Percentiles rank a stretch among this genome's conserved stretches.
Evolutionary conservation across 2,329 filamentous ascomycete species (phyloP).

Genomic region (Claviceps digitariae): DNA sequence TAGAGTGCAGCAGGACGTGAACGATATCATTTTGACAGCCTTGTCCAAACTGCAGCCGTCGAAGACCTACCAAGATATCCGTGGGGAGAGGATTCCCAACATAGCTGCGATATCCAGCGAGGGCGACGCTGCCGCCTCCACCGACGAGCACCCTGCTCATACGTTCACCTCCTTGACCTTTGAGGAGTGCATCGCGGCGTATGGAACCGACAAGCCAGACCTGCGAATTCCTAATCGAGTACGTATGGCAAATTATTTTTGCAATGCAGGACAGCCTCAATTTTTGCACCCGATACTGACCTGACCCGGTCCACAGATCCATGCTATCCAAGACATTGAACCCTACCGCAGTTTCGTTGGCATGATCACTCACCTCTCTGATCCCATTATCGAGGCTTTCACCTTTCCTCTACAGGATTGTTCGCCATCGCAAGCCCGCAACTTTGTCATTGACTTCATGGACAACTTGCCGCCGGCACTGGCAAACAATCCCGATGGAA

Average conservation of each 20-base stretch:
- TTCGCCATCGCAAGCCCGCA: conserved; percentile 36
- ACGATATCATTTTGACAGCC: conserved; percentile 20
- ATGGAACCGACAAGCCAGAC: conserved; percentile 90
- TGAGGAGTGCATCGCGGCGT: conserved; percentile 51
- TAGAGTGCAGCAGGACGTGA: conserved; percentile 21
- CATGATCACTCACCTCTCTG: conserved; percentile 58
- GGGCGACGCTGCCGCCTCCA: neutral
- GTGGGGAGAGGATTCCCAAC: conserved; percentile 21
- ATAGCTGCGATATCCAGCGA: conserved; percentile 13
- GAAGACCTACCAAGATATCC: conserved; percentile 50
- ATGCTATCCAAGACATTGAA: conserved; percentile 45
- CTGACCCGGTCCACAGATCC: conserved; percentile 35
- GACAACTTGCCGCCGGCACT: conserved; percentile 47
- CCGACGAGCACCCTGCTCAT: conserved; percentile 15
- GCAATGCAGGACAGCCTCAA: neutral
- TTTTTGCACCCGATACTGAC: conserved; percentile 6
- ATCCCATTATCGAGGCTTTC: conserved; percentile 64
- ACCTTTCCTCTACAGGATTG: conserved; percentile 46
- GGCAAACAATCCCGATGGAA: conserved; percentile 57
- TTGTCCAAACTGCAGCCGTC: conserved; percentile 16
- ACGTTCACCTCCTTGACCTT: conserved; percentile 22
- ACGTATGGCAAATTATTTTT: conserved; percentile 10
- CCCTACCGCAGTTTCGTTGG: conserved; percentile 48
- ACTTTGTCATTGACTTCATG: conserved; percentile 59
- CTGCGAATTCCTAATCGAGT: conserved; percentile 58